A percentile compares a stretch with the other conserved stretches of the same genome.
Conservation (phyloP, 768 basidiomycete genomes). For the Stropharia rugosoannulata region DNA sequence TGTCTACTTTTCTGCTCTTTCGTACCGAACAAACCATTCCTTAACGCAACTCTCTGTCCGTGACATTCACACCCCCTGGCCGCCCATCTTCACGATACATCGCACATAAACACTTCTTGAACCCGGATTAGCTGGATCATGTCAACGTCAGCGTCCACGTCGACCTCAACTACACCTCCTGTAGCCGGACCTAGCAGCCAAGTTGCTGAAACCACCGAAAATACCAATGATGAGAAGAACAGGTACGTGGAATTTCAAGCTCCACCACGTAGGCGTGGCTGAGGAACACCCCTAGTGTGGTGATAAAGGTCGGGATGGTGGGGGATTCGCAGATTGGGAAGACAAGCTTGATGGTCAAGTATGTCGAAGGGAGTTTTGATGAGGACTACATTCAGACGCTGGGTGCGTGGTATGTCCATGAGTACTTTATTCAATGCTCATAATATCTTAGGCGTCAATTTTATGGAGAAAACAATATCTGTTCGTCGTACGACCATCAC, state of each 20-base stretch:
- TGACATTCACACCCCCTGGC: slow-evolving; percentile 5
- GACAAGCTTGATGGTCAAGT: slow-evolving; percentile 99
- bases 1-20: slow-evolving; percentile 30
- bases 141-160: slow-evolving; percentile 51
- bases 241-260: slow-evolving; percentile 35
- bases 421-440: background rate
- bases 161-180: slow-evolving; percentile 43
- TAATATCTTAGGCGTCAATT: slow-evolving; percentile 76
- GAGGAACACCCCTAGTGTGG: slow-evolving; percentile 54
- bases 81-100: slow-evolving; percentile 18
- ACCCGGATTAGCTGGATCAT: slow-evolving; percentile 29
- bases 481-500: slow-evolving; percentile 98
- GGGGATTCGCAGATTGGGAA: slow-evolving; percentile 99
- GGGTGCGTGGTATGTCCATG: slow-evolving; percentile 48
- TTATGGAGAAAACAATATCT: slow-evolving; percentile 99
- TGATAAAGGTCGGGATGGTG: slow-evolving; percentile 99
- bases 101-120: slow-evolving; percentile 14
- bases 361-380: slow-evolving; percentile 98
- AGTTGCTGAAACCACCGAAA: slow-evolving; percentile 50
- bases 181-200: slow-evolving; percentile 51
- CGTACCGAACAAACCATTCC: slow-evolving; percentile 21
- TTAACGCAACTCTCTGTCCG: slow-evolving; percentile 14
- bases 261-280: background rate
- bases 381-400: slow-evolving; percentile 99
- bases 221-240: slow-evolving; percentile 70